phyloP scores from a whole-genome alignment of 345 rosid genomes.

The Euphorbia lathyris region DNA sequence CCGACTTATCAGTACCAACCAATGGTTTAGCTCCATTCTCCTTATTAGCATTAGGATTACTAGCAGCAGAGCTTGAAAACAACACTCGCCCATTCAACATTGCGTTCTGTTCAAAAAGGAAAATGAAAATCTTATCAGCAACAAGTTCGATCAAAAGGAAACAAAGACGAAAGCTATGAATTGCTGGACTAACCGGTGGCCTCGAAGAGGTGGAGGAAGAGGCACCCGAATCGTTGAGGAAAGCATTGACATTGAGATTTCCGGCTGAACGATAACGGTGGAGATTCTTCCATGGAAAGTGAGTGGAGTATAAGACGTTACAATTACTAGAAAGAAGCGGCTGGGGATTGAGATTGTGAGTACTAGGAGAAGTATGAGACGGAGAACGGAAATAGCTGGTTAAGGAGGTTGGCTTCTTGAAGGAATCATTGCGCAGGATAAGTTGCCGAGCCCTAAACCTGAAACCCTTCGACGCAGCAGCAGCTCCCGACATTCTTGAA shows the following conservation, averaged over 20 bases:
- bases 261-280: not conserved
- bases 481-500: slow-evolving; percentile 20
- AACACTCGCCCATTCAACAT: slow-evolving; percentile 32
- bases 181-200: slow-evolving; percentile 14
- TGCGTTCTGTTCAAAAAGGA: slow-evolving; percentile 27
- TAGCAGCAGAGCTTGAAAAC: slow-evolving; percentile 50
- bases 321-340: not conserved
- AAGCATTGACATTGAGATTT: not conserved
- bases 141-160: not conserved
- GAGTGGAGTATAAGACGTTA: not conserved
- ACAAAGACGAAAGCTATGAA: not conserved
- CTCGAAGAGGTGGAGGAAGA: not conserved
- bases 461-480: slow-evolving; percentile 16
- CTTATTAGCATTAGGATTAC: slow-evolving; percentile 13
- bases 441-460: slow-evolving; percentile 20
- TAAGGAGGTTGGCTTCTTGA: not conserved
- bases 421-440: slow-evolving; percentile 3
- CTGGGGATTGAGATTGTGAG: not conserved
- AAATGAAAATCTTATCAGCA: not conserved
- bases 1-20: not conserved
- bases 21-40: slow-evolving; percentile 17
- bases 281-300: slow-evolving; percentile 16
- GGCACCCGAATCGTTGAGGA: not conserved
- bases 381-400: slow-evolving; percentile 2
- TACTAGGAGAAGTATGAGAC: not conserved